Evolutionary conservation across 1,284 basidiomycete species (phyloP), one percentile per base, ranked within the genome.

Genomic region (Peniophora sp.): DNA sequence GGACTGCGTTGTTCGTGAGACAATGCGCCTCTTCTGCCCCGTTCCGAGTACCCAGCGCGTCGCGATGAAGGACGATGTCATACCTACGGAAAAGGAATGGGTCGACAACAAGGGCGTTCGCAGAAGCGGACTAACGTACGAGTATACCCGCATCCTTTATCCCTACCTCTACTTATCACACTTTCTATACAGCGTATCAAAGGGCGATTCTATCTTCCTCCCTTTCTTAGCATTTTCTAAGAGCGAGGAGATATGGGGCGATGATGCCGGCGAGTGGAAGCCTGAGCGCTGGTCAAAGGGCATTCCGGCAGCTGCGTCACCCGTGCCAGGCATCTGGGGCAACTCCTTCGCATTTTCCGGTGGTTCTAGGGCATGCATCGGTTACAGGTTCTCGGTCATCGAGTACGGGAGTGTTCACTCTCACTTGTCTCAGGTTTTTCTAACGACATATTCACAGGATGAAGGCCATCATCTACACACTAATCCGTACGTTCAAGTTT

Each of bases 351-450:
- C 75, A 2, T 86, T 86, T 69, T 57, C 79, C 1, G 79, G 77
- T 24, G 81, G 81, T 0, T 74, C 78, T 3, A 71, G 73, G 35
- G 71, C 78, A 1, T 84, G 81, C 59, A 83, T 84, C 43, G 85
- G 85, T 0, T 87, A 81, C 60, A 75, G 81, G 2, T 87, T 89
- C 60, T 75, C 84, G 1, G 59, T 88, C 22, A 68, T 79, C 14
- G 85, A 88, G 78, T 81, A 22, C 20, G 27, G 12, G 24, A 12
- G 56, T 52, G 19, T 45, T 20, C 23, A n/a, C n/a, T 9, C 10
- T 45, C 23, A 10, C 66, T 32, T 12, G 27, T 32, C 6, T 32
- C 12, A 5, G 27, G 6, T 12, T 32, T 32, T 3, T 3, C 12
- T 45, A 8, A n/a, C 22, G 10, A 23, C 12, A 23, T 20, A 11